Percentiles rank a stretch among this genome's conserved stretches.
Conservation (phyloP, 345 rosid genomes). For the Eucalyptus erythrocorys region DNA sequence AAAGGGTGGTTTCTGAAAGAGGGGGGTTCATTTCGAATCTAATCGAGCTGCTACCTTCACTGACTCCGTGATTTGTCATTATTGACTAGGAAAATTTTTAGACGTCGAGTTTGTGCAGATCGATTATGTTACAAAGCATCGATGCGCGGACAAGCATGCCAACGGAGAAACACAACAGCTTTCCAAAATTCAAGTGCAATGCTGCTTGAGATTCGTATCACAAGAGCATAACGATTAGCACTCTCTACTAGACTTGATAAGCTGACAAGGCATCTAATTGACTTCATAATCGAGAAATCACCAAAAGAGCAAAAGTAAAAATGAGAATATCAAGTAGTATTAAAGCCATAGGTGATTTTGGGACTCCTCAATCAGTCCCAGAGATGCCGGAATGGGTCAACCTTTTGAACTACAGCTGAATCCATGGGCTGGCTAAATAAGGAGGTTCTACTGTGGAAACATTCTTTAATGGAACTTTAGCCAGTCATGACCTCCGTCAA, state of each 20-base stretch:
- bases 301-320: neutral
- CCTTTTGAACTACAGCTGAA: fast-evolving
- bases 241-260: neutral
- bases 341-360: neutral
- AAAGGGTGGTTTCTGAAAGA: fast-evolving
- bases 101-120: neutral
- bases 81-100: neutral
- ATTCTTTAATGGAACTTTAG: neutral
- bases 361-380: neutral
- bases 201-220: neutral
- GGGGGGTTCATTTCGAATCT: no score
- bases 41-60: neutral
- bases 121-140: neutral
- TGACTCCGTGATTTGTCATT: neutral
- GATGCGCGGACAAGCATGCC: neutral
- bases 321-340: neutral
- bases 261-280: neutral
- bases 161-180: neutral
- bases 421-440: neutral
- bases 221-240: neutral
- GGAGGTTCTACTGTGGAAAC: neutral
- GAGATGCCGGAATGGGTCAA: neutral
- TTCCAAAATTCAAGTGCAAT: neutral
- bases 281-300: neutral
- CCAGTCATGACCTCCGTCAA: fast-evolving